A percentile compares a stretch with the other conserved stretches of the same genome.
Conservation (phyloP, 73 alveolate genomes). For the Paramecium tetraurelia region DNA sequence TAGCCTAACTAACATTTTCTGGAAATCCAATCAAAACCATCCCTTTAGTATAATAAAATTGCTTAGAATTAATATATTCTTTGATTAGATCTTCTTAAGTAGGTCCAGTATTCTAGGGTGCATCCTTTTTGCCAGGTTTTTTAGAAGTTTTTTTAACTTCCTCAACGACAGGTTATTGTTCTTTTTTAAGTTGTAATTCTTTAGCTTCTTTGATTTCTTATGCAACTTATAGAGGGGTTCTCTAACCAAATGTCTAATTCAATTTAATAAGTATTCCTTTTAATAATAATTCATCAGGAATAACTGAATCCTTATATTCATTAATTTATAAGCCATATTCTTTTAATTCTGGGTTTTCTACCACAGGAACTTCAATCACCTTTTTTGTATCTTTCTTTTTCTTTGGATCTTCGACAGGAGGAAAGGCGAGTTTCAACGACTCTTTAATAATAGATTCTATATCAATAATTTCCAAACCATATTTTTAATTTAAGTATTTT, state of each 20-base stretch:
- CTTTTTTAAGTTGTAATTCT: neutral
- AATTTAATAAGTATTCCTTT: conserved; percentile 20
- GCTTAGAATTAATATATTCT: conserved; percentile 11
- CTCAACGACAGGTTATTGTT: neutral
- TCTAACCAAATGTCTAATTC: neutral
- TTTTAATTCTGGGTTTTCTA: conserved; percentile 46
- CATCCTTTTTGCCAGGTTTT: conserved; percentile 6
- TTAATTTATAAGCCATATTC: conserved; percentile 22
- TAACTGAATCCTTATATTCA: neutral
- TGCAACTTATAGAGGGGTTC: neutral
- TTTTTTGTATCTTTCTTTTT: conserved; percentile 6
- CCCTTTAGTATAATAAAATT: conserved; percentile 41
- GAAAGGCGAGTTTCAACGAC: conserved; percentile 4
- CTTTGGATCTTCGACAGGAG: conserved; percentile 47
- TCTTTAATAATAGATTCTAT: conserved; percentile 13
- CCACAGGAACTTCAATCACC: neutral
- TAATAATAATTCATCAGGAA: conserved; percentile 22
- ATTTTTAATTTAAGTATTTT: neutral
- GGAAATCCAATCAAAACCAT: conserved; percentile 45
- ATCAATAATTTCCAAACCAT: conserved; percentile 35
- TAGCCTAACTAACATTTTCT: neutral
- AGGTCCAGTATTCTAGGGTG: neutral
- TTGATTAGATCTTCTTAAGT: conserved; percentile 9
- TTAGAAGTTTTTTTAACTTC: neutral
- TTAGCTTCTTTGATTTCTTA: conserved; percentile 9